Base-by-base conservation (phyloP, 306 rosid genomes). In the Alnus glutinosa region DNA sequence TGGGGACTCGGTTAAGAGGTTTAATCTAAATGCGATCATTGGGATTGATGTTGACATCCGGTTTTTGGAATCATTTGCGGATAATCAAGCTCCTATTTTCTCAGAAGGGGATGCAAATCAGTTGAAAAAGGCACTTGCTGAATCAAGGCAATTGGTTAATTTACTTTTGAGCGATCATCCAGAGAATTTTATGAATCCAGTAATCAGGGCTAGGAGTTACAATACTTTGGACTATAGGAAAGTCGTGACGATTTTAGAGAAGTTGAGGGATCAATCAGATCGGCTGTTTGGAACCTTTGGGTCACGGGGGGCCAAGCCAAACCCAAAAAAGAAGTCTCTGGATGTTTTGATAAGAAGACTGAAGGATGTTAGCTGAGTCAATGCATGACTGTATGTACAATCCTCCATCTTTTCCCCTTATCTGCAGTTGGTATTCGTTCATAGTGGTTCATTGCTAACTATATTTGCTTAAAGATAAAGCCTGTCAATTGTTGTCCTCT, bases 201-300 rank as follows among this genome's bases (percentile, higher is more conserved):
- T 96, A 74, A 96, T 96, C 79, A 88, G 99, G 80, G 99, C 93
- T 89, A 90, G 97, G 86, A 93, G 97, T 82, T 96, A 91, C 90
- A 79, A 85, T 78, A 76, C 89, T 71, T 83, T 95, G 84, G 99
- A 96, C 85, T 77, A 89, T 91, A 85, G 89, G 90, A 96, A 89
- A 90, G 94, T 96, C 39, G 79, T 91, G 75, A 71, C 85, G 32
- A 84, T 96, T 86, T 91, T 98, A 63, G 98, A 96, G 75, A 93
- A 96, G 79, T 83, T 96, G 81, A 91, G 85, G 86, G 99, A 96
- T 85, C 86, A 96, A 80, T 91, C 99, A 0, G 99, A 95, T 44
- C 86, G 99, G 80, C 88, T 91, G 55, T 96, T 96, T 67, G 98
- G 98, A 75, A 96, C 94, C 77, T 96, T 96, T 57, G 94, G 99